Percentiles rank a stretch among this genome's conserved stretches.
Evolutionary conservation across 2,329 filamentous ascomycete species (phyloP).

Genomic region (Exserohilum turcica): DNA sequence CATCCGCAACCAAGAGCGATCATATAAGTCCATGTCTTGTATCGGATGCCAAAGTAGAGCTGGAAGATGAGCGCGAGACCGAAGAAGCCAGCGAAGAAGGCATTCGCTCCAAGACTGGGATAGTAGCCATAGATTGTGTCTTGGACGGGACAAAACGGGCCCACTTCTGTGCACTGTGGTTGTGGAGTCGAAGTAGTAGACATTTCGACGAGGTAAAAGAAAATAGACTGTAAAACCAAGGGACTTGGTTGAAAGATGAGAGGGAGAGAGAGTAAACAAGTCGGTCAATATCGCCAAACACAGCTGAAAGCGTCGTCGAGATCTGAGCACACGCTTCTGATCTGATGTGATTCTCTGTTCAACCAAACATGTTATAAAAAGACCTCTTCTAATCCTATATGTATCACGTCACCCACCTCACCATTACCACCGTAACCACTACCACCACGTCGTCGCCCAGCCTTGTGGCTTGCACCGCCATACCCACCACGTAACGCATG

Average conservation of each 20-base stretch:
- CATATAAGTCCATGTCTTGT: constrained; percentile 60
- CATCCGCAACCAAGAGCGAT: constrained; percentile 55
- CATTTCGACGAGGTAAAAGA: neutral
- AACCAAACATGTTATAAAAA: no score
- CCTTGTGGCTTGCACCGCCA: neutral
- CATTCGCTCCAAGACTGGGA: constrained; percentile 56
- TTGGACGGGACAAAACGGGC: constrained; percentile 46
- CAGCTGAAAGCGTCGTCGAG: neutral
- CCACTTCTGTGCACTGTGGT: constrained; percentile 27
- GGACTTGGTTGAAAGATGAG: neutral
- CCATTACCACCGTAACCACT: neutral
- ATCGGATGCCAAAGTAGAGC: constrained; percentile 54
- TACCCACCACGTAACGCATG: neutral
- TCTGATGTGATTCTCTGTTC: neutral
- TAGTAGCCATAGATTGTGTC: constrained; percentile 59
- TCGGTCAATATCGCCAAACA: no score
- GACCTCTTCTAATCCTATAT: neutral
- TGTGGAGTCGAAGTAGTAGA: neutral
- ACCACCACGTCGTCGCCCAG: neutral
- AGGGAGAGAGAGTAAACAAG: neutral
- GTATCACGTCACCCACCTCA: neutral
- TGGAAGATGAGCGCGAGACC: constrained; percentile 56
- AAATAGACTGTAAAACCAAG: neutral
- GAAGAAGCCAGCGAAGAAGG: constrained; percentile 58
- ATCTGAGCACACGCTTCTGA: no score